A percentile compares a stretch with the other conserved stretches of the same genome.
phyloP scores from a whole-genome alignment of 2,329 filamentous ascomycete genomes.

The Phyllosticta citribraziliensis region DNA sequence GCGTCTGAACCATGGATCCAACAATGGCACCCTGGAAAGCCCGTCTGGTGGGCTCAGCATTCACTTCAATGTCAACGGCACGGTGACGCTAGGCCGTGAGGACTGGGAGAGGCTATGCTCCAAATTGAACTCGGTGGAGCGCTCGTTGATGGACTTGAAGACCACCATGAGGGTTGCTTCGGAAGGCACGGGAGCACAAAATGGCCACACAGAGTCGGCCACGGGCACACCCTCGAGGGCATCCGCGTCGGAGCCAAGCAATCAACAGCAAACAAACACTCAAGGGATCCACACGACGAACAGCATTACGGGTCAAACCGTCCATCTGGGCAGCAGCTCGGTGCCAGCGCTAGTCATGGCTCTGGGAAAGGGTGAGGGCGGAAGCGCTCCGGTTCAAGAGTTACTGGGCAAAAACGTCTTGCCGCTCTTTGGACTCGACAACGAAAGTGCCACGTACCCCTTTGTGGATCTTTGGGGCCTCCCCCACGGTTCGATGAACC shows the following conservation, averaged over 20 bases:
- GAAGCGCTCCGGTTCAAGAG: conserved; percentile 42
- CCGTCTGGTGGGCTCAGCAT: conserved; percentile 4
- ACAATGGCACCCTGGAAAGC: background rate
- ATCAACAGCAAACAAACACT: conserved; percentile 30
- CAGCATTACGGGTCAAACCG: conserved; percentile 49
- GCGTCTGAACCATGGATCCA: conserved; percentile 16
- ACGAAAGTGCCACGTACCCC: conserved; percentile 55
- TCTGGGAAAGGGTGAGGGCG: conserved; percentile 24
- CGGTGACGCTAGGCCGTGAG: conserved; percentile 30
- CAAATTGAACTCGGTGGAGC: conserved; percentile 39
- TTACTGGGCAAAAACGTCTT: conserved; percentile 49
- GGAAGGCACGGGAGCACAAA: conserved; percentile 17
- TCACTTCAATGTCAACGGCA: conserved; percentile 24
- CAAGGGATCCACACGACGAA: conserved; percentile 54
- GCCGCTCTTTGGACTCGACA: conserved; percentile 53
- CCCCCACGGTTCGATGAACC: conserved; percentile 47
- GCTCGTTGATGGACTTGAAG: conserved; percentile 36
- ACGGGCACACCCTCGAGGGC: conserved; percentile 22
- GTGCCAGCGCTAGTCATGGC: conserved; percentile 51
- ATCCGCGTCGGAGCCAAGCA: conserved; percentile 23
- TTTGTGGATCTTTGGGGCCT: conserved; percentile 56
- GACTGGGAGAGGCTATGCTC: conserved; percentile 40
- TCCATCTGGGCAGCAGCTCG: conserved; percentile 52
- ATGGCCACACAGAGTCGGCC: conserved; percentile 22
- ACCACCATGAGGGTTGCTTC: conserved; percentile 29